Evolutionary conservation across 2,329 filamentous ascomycete genomes (phyloP), one percentile per base, ranked within the genome.

Genomic region (Aspergillus udagawae): DNA sequence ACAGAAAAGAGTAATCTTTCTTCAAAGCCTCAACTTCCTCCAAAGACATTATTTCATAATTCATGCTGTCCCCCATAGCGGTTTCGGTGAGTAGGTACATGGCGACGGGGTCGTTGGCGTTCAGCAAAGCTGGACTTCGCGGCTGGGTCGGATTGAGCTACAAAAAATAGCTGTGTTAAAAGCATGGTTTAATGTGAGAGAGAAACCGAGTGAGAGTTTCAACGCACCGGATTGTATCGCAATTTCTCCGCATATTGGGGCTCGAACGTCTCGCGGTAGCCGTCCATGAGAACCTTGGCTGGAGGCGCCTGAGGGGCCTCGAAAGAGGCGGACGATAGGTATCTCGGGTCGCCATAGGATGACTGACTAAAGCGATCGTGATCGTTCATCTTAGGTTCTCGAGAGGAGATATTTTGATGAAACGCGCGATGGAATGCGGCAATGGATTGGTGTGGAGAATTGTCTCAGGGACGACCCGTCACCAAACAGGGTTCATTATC

Each of bases 71-170:
- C 58, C 87, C 85, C 59, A 99, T 84, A 21, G 94, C 94, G 21
- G 91, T 97, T 78, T 97, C 93, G 60, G 94, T 92, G 57, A 99
- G 83, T 49, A 99, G 79, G 73, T 97, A 95, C 72, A 96, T 87
- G 66, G 92, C 89, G 48, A 99, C 82, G 0, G 82, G 82, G 66
- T 87, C 85, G 62, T 77, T 80, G 55, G 74, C 67, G 54, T 79
- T 76, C 27, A 76, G 65, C 25, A 75, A 65, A 32, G 70, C 68
- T 5, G 75, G 74, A 61, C 70, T 74, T 51, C 65, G 70, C 14
- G 68, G 69, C 35, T 73, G 69, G 12, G 63, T 57, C 14, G 69
- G 58, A 54, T 89, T 58, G 81, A 84, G 72, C 90, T 89, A 41
- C 7, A 20, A 38, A 38, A 14, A 28, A 23, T 23, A 14, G 49